Evolutionary conservation across 108 stramenopile species (phyloP).

Genomic region (Cyclotella choctawhatcheeana): DNA sequence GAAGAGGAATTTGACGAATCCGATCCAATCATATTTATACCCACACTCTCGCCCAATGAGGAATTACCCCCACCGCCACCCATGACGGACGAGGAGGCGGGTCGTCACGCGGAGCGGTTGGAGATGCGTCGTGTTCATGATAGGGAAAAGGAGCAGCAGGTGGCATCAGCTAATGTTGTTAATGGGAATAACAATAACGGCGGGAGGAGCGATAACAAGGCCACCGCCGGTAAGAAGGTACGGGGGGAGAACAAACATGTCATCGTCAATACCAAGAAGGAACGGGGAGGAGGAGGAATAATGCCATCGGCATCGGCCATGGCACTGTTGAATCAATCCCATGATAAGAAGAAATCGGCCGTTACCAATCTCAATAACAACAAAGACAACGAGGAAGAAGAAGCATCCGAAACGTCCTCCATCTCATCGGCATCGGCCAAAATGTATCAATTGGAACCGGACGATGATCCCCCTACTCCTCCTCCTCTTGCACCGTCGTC

Average conservation of each 20-base stretch:
- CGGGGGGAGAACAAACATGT: too few relatives aligned
- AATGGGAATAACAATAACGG: neutral
- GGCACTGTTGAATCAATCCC: slow-evolving; percentile 3
- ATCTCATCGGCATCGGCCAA: slow-evolving; percentile 39
- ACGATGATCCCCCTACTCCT: neutral
- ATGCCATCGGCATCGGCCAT: slow-evolving; percentile 23
- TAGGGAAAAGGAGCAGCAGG: neutral
- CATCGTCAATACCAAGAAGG: too few relatives aligned
- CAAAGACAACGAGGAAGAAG: slow-evolving; percentile 1
- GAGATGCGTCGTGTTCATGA: slow-evolving; percentile 32
- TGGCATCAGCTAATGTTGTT: neutral
- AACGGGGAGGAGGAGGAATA: too few relatives aligned
- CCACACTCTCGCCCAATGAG: neutral
- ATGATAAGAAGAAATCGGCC: neutral
- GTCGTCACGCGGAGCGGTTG: slow-evolving; percentile 21
- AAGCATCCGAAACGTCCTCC: slow-evolving; percentile 19
- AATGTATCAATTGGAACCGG: slow-evolving; percentile 24
- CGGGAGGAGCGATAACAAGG: too few relatives aligned
- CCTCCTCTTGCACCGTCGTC: neutral
- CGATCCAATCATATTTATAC: slow-evolving; percentile 45
- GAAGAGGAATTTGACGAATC: slow-evolving; percentile 41
- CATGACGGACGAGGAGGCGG: slow-evolving; percentile 27
- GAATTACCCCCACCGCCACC: slow-evolving; percentile 38
- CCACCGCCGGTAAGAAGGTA: too few relatives aligned
- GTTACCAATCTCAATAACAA: slow-evolving; percentile 7